These are phyloP conservation scores for Globisporangium mamillatum DNA, from an alignment of 352 stramenopile genomes.

Conservation along the genomic window DNA sequence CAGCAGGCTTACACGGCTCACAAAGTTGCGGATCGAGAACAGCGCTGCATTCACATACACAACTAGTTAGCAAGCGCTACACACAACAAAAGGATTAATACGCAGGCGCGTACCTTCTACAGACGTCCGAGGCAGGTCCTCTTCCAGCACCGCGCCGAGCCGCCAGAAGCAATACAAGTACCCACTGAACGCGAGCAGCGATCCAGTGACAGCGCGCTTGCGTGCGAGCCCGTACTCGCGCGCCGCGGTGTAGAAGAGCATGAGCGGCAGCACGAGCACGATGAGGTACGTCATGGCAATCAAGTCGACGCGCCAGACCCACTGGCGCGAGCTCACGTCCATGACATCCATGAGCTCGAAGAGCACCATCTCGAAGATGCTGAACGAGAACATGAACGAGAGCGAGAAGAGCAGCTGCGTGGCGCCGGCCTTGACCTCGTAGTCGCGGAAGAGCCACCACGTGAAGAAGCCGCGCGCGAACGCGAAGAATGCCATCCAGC, in stretches of 20 bases:
- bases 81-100: neutral
- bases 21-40: constrained; percentile 79
- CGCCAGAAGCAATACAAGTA: constrained; percentile 82
- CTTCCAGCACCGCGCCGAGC: constrained; percentile 52
- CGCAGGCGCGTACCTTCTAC: constrained; percentile 35
- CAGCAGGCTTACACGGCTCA: constrained; percentile 78
- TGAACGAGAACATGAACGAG: constrained; percentile 75
- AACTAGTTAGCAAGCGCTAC: constrained; percentile 2
- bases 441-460: constrained; percentile 83
- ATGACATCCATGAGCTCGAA: constrained; percentile 80
- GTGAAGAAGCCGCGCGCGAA: constrained; percentile 82
- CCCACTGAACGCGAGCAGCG: constrained; percentile 28
- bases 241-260: constrained; percentile 74
- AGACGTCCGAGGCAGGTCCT: constrained; percentile 34
- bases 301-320: constrained; percentile 73
- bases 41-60: constrained; percentile 29
- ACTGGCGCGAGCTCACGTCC: constrained; percentile 56
- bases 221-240: constrained; percentile 48
- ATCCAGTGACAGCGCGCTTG: constrained; percentile 22
- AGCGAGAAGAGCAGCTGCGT: constrained; percentile 71
- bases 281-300: constrained; percentile 76
- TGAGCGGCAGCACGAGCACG: constrained; percentile 69
- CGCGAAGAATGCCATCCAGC: constrained; percentile 56
- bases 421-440: constrained; percentile 56
- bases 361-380: constrained; percentile 78